Percentiles rank a stretch among this genome's conserved stretches.
Evolutionary conservation across 2,329 filamentous ascomycete species (phyloP).

Genomic region (Talaromyces islandicus): DNA sequence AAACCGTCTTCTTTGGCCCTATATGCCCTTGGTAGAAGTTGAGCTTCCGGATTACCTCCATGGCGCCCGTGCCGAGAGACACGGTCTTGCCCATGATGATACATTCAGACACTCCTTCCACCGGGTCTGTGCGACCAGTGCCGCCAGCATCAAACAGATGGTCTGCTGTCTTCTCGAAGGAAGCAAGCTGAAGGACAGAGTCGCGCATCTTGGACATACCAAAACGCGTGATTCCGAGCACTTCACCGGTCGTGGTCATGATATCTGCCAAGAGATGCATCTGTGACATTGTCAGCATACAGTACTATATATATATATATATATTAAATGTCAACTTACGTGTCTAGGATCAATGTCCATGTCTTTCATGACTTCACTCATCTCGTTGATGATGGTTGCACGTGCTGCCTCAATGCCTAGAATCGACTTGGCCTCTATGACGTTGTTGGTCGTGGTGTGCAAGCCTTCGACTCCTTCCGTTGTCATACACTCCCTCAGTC

Average conservation of each 20-base stretch:
- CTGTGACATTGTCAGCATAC: neutral
- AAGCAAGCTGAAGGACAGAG: conserved; percentile 85
- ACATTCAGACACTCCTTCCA: conserved; percentile 91
- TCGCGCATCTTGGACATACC: conserved; percentile 96
- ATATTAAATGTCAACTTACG: conserved; percentile 48
- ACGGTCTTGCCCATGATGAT: conserved; percentile 99
- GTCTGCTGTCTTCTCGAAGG: conserved; percentile 97
- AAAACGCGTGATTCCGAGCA: conserved; percentile 93
- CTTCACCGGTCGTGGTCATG: conserved; percentile 98
- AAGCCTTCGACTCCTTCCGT: conserved; percentile 84
- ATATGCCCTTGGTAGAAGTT: conserved; percentile 59
- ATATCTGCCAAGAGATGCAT: conserved; percentile 87
- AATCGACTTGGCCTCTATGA: conserved; percentile 82
- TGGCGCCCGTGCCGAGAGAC: conserved; percentile 81
- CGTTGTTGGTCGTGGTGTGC: conserved; percentile 69
- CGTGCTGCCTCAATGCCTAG: conserved; percentile 94
- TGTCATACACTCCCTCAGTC: conserved; percentile 81
- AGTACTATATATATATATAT: neutral
- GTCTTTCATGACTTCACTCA: conserved; percentile 78
- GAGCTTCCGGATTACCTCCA: conserved; percentile 77
- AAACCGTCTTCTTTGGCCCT: conserved; percentile 52
- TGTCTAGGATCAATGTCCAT: conserved; percentile 97
- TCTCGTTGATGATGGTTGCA: conserved; percentile 82
- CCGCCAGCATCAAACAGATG: conserved; percentile 94
- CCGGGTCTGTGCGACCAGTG: conserved; percentile 82